These are phyloP conservation scores for Lactarius evosmus DNA, from an alignment of 768 basidiomycete genomes.

Conservation along the genomic window DNA sequence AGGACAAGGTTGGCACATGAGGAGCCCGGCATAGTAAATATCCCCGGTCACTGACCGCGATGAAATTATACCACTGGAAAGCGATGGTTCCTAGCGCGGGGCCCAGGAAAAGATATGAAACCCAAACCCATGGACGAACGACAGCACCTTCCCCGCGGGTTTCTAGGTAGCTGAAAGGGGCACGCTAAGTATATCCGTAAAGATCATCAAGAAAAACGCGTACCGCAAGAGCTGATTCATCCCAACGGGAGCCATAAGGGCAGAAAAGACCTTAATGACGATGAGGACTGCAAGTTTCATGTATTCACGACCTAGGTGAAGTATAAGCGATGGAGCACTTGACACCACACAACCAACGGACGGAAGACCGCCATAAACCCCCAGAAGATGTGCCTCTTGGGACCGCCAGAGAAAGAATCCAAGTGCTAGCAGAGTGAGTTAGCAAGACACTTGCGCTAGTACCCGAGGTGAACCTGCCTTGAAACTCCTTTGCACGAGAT, in stretches of 20 bases:
- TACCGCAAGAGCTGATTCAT: constrained; percentile 36
- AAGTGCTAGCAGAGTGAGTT: constrained; percentile 29
- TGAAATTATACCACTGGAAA: constrained; percentile 53
- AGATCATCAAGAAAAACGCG: constrained; percentile 4
- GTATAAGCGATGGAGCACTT: neutral
- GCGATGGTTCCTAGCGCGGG: constrained; percentile 42
- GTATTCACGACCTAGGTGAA: constrained; percentile 22
- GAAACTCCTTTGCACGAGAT: constrained; percentile 37
- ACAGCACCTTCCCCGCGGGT: constrained; percentile 44
- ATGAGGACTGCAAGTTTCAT: constrained; percentile 11
- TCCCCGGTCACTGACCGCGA: constrained; percentile 29
- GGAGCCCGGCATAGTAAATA: too few species aligned
- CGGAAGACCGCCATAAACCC: constrained; percentile 30
- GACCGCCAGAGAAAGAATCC: constrained; percentile 29
- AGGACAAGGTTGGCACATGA: neutral
- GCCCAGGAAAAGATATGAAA: constrained; percentile 48
- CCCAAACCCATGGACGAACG: constrained; percentile 70
- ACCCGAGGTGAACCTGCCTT: constrained; percentile 30
- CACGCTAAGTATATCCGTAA: neutral
- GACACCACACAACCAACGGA: neutral
- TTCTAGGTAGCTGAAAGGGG: constrained; percentile 52
- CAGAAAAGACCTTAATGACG: constrained; percentile 22
- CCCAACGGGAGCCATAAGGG: constrained; percentile 33
- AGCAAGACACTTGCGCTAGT: neutral
- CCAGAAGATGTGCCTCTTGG: constrained; percentile 31